Evolutionary conservation across 108 stramenopile species (phyloP).

Genomic region (Aurantiochytrium sp.): DNA sequence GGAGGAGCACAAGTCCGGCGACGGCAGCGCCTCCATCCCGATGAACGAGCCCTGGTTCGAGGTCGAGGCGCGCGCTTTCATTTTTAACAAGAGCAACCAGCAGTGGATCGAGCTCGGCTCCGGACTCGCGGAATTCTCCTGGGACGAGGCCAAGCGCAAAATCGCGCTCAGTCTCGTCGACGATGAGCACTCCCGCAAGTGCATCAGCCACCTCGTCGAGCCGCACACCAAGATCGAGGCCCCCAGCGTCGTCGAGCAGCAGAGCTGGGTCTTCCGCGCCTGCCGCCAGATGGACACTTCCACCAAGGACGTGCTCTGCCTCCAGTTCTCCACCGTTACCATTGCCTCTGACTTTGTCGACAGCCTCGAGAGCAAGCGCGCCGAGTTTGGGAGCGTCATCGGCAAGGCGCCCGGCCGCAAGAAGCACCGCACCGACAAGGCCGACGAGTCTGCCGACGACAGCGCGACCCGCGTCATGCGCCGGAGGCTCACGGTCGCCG

Average conservation of each 20-base stretch:
- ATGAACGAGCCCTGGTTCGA: not conserved
- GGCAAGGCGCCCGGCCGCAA: not conserved
- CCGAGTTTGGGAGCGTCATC: not conserved
- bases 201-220: not conserved
- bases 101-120: constrained; percentile 15
- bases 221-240: not conserved
- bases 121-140: not conserved
- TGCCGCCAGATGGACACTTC: not conserved
- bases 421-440: not conserved
- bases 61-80: not conserved
- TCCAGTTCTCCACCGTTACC: not conserved
- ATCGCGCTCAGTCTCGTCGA: not conserved
- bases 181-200: not conserved
- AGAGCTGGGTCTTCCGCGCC: constrained; percentile 27
- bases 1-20: not conserved
- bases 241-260: not conserved
- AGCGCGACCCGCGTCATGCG: not conserved
- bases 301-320: constrained; percentile 20
- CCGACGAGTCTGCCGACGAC: not conserved
- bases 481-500: not conserved
- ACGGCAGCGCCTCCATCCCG: not conserved
- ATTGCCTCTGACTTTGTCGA: not conserved
- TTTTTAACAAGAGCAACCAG: constrained; percentile 10
- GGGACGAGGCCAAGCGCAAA: not conserved
- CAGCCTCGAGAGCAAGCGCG: not conserved